Conservation (phyloP, 495 filamentous ascomycete species). For the Xylaria acuta region DNA sequence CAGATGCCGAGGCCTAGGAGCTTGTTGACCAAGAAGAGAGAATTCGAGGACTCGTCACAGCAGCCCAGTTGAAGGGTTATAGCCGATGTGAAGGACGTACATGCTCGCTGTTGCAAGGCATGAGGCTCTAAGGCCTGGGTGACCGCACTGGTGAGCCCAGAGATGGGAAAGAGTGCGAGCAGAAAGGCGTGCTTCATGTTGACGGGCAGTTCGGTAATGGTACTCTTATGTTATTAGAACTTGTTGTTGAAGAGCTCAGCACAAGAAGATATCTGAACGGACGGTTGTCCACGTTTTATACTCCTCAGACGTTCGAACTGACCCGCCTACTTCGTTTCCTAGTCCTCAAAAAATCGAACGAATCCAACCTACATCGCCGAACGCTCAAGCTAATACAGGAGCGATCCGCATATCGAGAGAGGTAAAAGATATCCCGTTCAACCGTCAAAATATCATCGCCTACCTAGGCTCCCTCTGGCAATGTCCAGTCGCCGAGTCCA, state of each 20-base stretch:
- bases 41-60: not conserved
- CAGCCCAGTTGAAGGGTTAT: not conserved
- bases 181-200: not conserved
- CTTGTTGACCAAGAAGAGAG: conserved; percentile 9
- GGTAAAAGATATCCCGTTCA: not conserved
- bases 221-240: not conserved
- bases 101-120: not conserved
- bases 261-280: not conserved
- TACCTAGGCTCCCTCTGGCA: not conserved
- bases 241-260: not conserved
- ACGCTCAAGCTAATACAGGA: not conserved
- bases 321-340: not conserved
- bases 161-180: conserved; percentile 3
- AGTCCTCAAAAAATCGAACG: not conserved
- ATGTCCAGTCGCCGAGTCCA: not conserved
- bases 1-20: conserved; percentile 3
- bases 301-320: not conserved
- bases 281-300: not conserved
- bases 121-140: not conserved
- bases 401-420: not conserved
- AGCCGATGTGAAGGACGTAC: not conserved
- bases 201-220: not conserved
- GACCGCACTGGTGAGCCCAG: not conserved
- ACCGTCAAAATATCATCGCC: not conserved
- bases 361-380: not conserved